Conservation (phyloP, 2,329 filamentous ascomycete species). For the Colletotrichum sp. region DNA sequence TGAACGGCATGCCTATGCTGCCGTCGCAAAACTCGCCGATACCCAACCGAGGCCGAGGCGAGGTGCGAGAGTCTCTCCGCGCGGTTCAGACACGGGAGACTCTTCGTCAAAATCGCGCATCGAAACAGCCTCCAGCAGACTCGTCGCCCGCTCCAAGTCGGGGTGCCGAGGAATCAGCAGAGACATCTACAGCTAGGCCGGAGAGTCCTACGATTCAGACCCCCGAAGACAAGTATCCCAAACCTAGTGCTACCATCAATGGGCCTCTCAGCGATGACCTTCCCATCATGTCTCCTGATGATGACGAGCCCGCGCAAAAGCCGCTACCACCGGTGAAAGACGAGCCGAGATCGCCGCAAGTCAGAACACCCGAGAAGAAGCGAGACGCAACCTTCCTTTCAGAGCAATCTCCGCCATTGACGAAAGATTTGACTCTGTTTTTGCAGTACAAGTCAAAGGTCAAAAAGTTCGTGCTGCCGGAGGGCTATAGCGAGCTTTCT, state of each 20-base stretch:
- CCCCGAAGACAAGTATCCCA: conserved; percentile 67
- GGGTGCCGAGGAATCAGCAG: conserved; percentile 67
- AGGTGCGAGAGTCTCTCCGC: conserved; percentile 84
- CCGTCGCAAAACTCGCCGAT: conserved; percentile 83
- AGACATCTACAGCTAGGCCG: neutral
- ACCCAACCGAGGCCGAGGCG: conserved; percentile 80
- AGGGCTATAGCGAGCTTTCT: conserved; percentile 83
- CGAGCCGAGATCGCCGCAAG: conserved; percentile 26
- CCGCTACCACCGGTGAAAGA: conserved; percentile 26
- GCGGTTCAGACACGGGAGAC: conserved; percentile 62
- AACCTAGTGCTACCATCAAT: conserved; percentile 63
- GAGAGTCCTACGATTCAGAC: conserved; percentile 60
- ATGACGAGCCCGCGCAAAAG: conserved; percentile 30
- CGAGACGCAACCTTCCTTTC: conserved; percentile 56
- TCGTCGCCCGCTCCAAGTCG: conserved; percentile 63
- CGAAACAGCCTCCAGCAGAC: conserved; percentile 51
- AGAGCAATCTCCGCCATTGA: conserved; percentile 70
- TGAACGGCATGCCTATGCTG: conserved; percentile 85
- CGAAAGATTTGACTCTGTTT: conserved; percentile 90
- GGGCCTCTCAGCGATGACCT: conserved; percentile 60
- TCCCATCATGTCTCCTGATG: conserved; percentile 33
- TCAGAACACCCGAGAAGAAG: conserved; percentile 50
- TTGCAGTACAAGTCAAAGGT: conserved; percentile 96
- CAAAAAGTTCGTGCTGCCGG: conserved; percentile 90
- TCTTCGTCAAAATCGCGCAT: conserved; percentile 53